A percentile compares a stretch with the other conserved stretches of the same genome.
Conservation (phyloP, 2,329 filamentous ascomycete species). For the Lasiodiplodia citricola region DNA sequence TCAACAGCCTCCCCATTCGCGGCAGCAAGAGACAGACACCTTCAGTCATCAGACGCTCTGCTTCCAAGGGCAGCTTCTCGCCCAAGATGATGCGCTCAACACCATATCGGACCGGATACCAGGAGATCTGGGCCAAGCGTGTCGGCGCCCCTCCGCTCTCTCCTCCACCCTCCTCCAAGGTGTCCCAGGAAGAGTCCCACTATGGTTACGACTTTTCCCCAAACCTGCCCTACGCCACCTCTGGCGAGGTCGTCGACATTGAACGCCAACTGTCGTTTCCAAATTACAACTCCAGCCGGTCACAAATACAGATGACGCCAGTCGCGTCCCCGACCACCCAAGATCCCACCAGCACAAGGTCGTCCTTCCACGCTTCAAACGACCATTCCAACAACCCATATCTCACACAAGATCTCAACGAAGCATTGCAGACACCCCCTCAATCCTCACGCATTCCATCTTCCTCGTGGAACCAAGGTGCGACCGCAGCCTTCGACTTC, state of each 20-base stretch:
- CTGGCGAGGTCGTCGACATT: slow-evolving; percentile 12
- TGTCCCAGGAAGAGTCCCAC: slow-evolving; percentile 34
- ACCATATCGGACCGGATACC: slow-evolving; percentile 50
- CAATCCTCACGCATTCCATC: slow-evolving; percentile 38
- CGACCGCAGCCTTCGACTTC: slow-evolving; percentile 38
- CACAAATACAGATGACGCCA: slow-evolving; percentile 25
- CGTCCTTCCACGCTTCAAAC: slow-evolving; percentile 31
- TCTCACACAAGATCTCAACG: slow-evolving; percentile 31
- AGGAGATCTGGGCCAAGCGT: slow-evolving; percentile 59
- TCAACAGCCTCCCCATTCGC: slow-evolving; percentile 30
- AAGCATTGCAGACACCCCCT: slow-evolving; percentile 45
- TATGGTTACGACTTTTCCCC: slow-evolving; percentile 32
- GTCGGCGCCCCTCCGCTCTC: slow-evolving; percentile 45
- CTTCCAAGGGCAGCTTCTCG: slow-evolving; percentile 51
- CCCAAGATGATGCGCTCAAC: slow-evolving; percentile 63
- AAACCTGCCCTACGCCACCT: slow-evolving; percentile 10
- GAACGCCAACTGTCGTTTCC: slow-evolving; percentile 16
- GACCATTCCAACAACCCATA: slow-evolving; percentile 34
- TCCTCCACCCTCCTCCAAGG: slow-evolving; percentile 37
- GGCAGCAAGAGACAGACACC: slow-evolving; percentile 30
- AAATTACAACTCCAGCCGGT: not conserved
- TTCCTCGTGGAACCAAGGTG: slow-evolving; percentile 39
- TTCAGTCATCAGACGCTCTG: slow-evolving; percentile 37
- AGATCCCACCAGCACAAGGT: slow-evolving; percentile 12
- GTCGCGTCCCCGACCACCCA: slow-evolving; percentile 23